phyloP scores from a whole-genome alignment of 192 early-diverging fungal species.

The Gryganskiella cystojenkinii region DNA sequence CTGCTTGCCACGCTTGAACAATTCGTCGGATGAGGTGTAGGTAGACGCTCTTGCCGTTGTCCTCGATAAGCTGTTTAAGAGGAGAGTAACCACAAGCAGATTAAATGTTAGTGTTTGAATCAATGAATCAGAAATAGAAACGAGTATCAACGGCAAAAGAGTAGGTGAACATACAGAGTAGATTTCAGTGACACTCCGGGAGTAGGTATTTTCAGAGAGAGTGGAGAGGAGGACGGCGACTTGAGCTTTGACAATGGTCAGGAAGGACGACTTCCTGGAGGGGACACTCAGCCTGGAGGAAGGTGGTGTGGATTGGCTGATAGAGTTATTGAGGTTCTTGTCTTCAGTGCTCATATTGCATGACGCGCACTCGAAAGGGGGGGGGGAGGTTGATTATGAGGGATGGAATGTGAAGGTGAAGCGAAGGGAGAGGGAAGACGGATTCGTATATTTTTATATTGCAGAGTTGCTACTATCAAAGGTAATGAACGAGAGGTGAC shows the following conservation, averaged over 20 bases:
- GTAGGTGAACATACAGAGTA: conserved; percentile 56
- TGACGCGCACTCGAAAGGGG: conserved; percentile 41
- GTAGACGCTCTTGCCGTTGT: conserved; percentile 62
- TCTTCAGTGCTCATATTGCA: conserved; percentile 72
- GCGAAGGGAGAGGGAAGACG: too few relatives aligned
- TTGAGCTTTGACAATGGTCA: conserved; percentile 69
- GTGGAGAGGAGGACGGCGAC: conserved; percentile 62
- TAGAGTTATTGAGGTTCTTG: conserved; percentile 47
- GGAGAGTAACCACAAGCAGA: not conserved
- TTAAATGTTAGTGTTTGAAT: not conserved
- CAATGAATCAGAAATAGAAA: not conserved
- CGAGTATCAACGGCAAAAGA: too few relatives aligned
- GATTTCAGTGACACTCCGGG: conserved; percentile 61
- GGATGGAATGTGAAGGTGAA: not conserved
- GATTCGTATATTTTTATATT: too few relatives aligned
- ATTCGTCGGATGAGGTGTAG: conserved; percentile 60
- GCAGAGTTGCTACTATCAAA: too few relatives aligned
- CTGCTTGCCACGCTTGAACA: conserved; percentile 48
- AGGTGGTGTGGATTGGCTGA: conserved; percentile 56
- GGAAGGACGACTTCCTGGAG: conserved; percentile 60
- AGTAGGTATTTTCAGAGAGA: conserved; percentile 63
- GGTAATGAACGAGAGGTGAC: too few relatives aligned
- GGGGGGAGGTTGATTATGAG: not conserved
- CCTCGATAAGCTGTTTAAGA: conserved; percentile 55
- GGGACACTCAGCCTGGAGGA: conserved; percentile 58